Percentiles rank a stretch among this genome's conserved stretches.
Conservation (phyloP, 805 yeast genomes). For the Starmerella bacillaris region DNA sequence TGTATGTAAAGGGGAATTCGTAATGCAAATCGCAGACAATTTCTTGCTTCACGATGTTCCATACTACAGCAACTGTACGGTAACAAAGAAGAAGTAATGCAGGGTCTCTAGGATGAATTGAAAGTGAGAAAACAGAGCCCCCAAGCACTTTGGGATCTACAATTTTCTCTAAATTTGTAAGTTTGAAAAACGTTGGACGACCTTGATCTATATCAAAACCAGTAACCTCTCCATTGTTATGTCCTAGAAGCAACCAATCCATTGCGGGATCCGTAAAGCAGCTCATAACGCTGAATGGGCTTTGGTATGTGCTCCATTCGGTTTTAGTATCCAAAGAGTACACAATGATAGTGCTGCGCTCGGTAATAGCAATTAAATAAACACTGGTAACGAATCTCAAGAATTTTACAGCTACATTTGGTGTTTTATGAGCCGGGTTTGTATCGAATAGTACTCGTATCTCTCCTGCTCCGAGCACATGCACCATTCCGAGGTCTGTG, state of each 20-base stretch:
- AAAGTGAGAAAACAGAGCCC: conserved; percentile 49
- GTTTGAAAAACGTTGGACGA: conserved; percentile 39
- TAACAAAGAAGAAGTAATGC: conserved; percentile 64
- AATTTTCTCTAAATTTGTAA: conserved; percentile 50
- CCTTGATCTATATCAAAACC: conserved; percentile 75
- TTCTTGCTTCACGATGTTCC: conserved; percentile 43
- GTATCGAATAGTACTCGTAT: conserved; percentile 52
- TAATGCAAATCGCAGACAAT: conserved; percentile 34
- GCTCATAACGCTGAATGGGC: conserved; percentile 50
- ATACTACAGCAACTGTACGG: conserved; percentile 47
- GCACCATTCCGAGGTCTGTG: conserved; percentile 49
- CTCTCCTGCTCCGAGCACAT: conserved; percentile 68
- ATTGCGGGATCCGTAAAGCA: conserved; percentile 68
- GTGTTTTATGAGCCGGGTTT: conserved; percentile 24
- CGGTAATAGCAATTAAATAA: conserved; percentile 57
- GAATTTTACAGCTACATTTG: conserved; percentile 26
- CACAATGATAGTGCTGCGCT: conserved; percentile 42
- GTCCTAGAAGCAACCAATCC: conserved; percentile 72
- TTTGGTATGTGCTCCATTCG: conserved; percentile 39
- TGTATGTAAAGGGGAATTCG: conserved; percentile 36
- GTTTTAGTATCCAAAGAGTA: conserved; percentile 50
- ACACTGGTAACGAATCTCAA: conserved; percentile 62
- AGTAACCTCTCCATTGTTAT: conserved; percentile 52
- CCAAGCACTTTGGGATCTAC: conserved; percentile 38
- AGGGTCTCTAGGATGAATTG: conserved; percentile 79